Conservation (phyloP, 805 yeast genomes). For the Hanseniaspora singularis region DNA sequence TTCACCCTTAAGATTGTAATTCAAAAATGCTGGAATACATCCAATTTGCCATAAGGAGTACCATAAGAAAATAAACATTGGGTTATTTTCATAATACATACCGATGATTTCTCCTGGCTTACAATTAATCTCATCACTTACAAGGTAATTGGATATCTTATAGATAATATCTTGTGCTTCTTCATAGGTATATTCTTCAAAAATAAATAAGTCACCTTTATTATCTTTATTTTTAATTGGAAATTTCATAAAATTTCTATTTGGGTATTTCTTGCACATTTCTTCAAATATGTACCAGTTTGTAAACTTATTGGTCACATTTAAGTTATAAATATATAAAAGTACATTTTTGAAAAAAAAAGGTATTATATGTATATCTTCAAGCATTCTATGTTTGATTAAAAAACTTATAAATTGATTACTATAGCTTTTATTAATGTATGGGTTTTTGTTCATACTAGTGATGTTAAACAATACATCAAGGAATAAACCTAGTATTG, state of each 20-base stretch:
- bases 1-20: slow-evolving; percentile 61
- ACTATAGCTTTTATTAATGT: not conserved
- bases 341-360: slow-evolving; percentile 33
- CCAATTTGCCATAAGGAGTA: slow-evolving; percentile 84
- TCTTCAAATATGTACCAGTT: slow-evolving; percentile 61
- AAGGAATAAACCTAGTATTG: not conserved
- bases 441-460: not conserved
- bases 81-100: slow-evolving; percentile 68
- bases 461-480: slow-evolving; percentile 5
- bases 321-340: slow-evolving; percentile 29
- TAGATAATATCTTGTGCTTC: slow-evolving; percentile 58
- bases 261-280: slow-evolving; percentile 38
- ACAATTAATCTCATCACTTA: slow-evolving; percentile 45
- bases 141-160: slow-evolving; percentile 53
- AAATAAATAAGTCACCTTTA: slow-evolving; percentile 37
- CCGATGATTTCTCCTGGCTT: slow-evolving; percentile 59
- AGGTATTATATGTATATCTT: slow-evolving; percentile 44
- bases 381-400: slow-evolving; percentile 26
- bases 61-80: slow-evolving; percentile 70
- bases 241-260: slow-evolving; percentile 52
- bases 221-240: slow-evolving; percentile 27
- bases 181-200: slow-evolving; percentile 56
- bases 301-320: slow-evolving; percentile 32
- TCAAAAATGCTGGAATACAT: slow-evolving; percentile 76
- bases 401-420: not conserved